Conservation (phyloP, 176 grass and related monocot species). For the Tuctoria greenei region DNA sequence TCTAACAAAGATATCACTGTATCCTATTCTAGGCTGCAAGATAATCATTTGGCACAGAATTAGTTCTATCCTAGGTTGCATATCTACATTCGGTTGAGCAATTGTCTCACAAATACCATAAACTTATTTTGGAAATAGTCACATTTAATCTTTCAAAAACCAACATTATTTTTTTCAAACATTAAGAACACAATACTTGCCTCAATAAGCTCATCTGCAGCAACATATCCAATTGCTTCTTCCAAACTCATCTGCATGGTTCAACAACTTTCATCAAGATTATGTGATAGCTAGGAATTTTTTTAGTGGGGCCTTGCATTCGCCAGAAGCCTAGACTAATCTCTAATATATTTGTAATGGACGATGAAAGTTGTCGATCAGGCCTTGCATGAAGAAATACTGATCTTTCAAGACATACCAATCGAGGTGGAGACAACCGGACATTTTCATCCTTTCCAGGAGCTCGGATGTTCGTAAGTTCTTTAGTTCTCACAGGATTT, state of each 20-base stretch:
- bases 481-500: constrained; percentile 97
- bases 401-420: constrained; percentile 55
- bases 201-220: constrained; percentile 98
- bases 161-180: constrained; percentile 10
- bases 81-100: background rate
- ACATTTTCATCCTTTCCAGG: constrained; percentile 98
- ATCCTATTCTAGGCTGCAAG: background rate
- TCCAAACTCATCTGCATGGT: constrained; percentile 90
- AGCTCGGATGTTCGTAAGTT: constrained; percentile 90
- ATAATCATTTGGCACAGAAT: too few species aligned
- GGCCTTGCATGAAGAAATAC: too few species aligned
- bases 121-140: constrained; percentile 1
- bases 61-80: too few species aligned
- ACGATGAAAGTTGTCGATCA: background rate
- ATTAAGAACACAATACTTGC: constrained; percentile 47
- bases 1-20: background rate
- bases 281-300: background rate
- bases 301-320: background rate
- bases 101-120: background rate
- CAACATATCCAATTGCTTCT: constrained; percentile 99
- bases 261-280: constrained; percentile 36
- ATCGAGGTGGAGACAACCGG: constrained; percentile 75
- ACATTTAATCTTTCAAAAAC: constrained; percentile 2
- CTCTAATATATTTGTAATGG: background rate
- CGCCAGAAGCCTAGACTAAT: too few species aligned